Base-by-base conservation (phyloP, 768 basidiomycete species). In the Lactifluus volemus region DNA sequence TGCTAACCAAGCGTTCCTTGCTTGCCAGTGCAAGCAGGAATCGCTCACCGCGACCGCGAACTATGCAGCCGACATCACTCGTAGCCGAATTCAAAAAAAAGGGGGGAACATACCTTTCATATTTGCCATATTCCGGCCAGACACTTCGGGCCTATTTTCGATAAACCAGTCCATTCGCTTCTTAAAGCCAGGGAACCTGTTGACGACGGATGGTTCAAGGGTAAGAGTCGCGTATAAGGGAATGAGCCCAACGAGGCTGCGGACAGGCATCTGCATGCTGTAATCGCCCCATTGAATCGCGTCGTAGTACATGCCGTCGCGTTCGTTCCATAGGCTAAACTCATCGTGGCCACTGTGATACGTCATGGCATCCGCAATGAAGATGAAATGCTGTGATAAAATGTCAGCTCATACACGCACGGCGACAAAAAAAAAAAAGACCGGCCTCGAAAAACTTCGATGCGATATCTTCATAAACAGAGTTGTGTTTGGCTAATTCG, bases 91-190 rank as follows among this genome's bases (percentile, higher is more conserved):
- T 19, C 42, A 12, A 14, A 41, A 45, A 44, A 39, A 58, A 44
- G 53, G 49, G 50, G 34, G 39, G 15, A 1, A 68, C 71, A 49
- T 63, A 90, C 90, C 84, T 74, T 86, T 88, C 84, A 98, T 95
- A 73, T 96, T 97, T 5, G 97, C 95, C 80, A 98, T 92, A 73
- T 97, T 99, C 66, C 97, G 79, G 53, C 80, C 81, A 12, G 93
- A 88, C 45, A 98, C 82, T 59, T 86, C 90, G 0, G 87, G 85
- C n/a, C 95, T 77, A 73, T 98, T 89, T 68, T 97, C 85, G 55
- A 98, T 83, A 76, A 98, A 99, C 97, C 97, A 98, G 62, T 99
- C 92, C 83, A 99, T 84, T 42, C 97, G 84, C 75, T 98, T 98
- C 78, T 92, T 98, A 81, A 99, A 99, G 1, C 97, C 94, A 8